Evolutionary conservation across 495 filamentous ascomycete genomes (phyloP).

Genomic region (Venustampulla echinocandica): DNA sequence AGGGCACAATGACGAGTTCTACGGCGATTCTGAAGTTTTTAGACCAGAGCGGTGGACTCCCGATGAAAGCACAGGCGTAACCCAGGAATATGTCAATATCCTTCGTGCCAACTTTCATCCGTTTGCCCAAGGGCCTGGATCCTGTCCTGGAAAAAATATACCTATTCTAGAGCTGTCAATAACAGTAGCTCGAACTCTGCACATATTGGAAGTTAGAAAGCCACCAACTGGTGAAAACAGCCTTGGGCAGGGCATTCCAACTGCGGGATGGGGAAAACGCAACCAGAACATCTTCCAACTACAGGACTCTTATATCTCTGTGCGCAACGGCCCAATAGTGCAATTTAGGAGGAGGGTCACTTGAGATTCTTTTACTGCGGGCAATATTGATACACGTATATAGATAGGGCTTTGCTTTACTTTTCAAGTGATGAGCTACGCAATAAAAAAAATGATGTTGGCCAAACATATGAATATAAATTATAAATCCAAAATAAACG

Average conservation of each 20-base stretch:
- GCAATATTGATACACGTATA: too few relatives aligned
- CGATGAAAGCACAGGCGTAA: constrained; percentile 45
- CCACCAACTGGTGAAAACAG: neutral
- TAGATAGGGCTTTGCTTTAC: too few relatives aligned
- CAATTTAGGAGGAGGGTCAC: neutral
- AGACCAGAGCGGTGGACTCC: constrained; percentile 33
- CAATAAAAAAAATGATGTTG: too few relatives aligned
- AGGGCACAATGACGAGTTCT: constrained; percentile 27
- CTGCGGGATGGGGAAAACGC: neutral
- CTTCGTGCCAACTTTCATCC: constrained; percentile 24
- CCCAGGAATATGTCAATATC: constrained; percentile 60
- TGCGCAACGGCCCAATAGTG: neutral
- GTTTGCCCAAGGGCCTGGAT: neutral
- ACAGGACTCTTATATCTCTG: neutral
- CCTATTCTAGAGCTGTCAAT: neutral
- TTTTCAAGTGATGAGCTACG: too few relatives aligned
- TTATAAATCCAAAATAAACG: too few relatives aligned
- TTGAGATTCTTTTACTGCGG: too few relatives aligned
- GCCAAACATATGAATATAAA: too few relatives aligned
- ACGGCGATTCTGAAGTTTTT: constrained; percentile 38
- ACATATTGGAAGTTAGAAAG: neutral
- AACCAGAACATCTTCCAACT: neutral
- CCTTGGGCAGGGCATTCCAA: neutral
- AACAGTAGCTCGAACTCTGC: neutral
- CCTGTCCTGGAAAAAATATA: neutral